These are phyloP conservation scores for Eucalyptus shirleyi DNA, from an alignment of 345 rosid species.

Conservation along the genomic window DNA sequence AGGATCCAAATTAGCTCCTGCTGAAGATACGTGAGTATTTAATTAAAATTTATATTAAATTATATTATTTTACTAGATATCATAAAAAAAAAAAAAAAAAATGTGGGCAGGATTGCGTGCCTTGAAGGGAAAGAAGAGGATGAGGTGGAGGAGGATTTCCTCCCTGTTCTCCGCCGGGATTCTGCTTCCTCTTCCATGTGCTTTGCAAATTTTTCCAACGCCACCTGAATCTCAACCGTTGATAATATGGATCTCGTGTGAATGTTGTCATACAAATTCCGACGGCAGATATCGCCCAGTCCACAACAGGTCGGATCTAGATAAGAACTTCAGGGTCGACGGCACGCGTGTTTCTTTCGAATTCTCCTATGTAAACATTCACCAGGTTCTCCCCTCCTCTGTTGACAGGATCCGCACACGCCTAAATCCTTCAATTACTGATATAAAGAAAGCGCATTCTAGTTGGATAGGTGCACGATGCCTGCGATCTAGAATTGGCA, in stretches of 20 bases:
- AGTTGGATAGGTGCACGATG: background rate
- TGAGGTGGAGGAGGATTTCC: background rate
- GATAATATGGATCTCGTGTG: too few relatives aligned
- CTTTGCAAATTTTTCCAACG: background rate
- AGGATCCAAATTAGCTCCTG: background rate
- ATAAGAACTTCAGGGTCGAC: background rate
- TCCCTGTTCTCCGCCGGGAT: background rate
- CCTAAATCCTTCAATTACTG: background rate
- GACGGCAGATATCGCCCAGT: background rate
- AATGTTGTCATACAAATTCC: background rate
- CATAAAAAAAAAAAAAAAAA: background rate
- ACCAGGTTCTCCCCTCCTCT: background rate
- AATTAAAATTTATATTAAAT: background rate
- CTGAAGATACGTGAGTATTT: background rate
- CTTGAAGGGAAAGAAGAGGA: background rate
- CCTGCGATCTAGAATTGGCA: background rate
- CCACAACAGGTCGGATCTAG: background rate
- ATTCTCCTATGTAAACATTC: background rate
- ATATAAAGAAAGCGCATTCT: background rate
- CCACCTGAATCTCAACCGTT: background rate
- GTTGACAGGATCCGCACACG: background rate
- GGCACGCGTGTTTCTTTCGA: background rate
- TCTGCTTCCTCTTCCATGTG: background rate
- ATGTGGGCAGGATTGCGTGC: background rate
- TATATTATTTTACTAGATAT: background rate